phyloP scores from a whole-genome alignment of 345 rosid species.

The Eucalyptus polyanthemos region DNA sequence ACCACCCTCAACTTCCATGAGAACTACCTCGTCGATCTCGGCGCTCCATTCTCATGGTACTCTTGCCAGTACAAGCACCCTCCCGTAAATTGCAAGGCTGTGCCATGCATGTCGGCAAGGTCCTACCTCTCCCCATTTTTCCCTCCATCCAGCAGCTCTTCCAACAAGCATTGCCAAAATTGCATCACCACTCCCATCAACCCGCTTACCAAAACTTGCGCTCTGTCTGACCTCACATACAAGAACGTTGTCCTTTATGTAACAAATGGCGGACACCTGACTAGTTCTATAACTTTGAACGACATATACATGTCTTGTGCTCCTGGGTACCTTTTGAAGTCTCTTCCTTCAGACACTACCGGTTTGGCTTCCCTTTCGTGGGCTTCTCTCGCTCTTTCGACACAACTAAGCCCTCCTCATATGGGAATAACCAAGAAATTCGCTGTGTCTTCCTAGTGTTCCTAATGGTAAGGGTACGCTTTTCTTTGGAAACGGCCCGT shows the following conservation, averaged over 20 bases:
- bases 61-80: background rate
- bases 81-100: background rate
- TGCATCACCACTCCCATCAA: constrained; percentile 15
- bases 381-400: background rate
- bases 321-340: background rate
- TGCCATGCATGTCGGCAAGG: background rate
- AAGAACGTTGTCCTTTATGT: background rate
- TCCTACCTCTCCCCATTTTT: constrained; percentile 1
- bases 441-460: background rate
- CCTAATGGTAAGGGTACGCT: background rate
- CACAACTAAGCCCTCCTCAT: background rate
- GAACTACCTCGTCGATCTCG: constrained; percentile 3
- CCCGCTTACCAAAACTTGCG: constrained; percentile 5
- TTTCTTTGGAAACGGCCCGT: constrained; percentile 18
- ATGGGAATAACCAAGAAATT: background rate
- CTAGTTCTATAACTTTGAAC: background rate
- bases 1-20: constrained; percentile 8
- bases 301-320: constrained; percentile 4
- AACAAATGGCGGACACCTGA: constrained; percentile 1
- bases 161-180: background rate
- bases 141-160: background rate
- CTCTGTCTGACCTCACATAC: background rate
- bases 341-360: background rate
- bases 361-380: background rate
- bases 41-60: background rate